Percentiles rank a stretch among this genome's conserved stretches.
Evolutionary conservation across 1,284 basidiomycete genomes (phyloP).

Genomic region (Cryptococcus hybrid): DNA sequence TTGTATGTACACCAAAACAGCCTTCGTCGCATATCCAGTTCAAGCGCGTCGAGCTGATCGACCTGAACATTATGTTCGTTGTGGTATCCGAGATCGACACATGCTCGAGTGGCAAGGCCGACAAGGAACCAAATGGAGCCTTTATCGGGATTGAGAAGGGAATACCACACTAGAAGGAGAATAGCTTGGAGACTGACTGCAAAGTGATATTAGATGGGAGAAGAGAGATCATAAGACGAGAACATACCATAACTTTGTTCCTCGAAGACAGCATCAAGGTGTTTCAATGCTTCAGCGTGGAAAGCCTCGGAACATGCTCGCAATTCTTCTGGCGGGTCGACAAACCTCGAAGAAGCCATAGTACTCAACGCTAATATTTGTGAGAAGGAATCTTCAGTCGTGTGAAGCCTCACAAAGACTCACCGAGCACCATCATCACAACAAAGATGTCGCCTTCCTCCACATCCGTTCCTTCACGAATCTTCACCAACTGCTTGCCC

Average conservation of each 20-base stretch:
- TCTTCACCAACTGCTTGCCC: slow-evolving; percentile 45
- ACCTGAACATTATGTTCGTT: slow-evolving; percentile 48
- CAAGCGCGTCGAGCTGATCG: slow-evolving; percentile 46
- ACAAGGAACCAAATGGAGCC: slow-evolving; percentile 53
- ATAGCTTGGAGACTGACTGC: slow-evolving; percentile 50
- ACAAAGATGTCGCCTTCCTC: slow-evolving; percentile 50
- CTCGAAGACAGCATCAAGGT: slow-evolving; percentile 50
- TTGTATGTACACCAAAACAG: slow-evolving; percentile 52
- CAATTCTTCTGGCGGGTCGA: slow-evolving; percentile 51
- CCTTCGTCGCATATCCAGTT: slow-evolving; percentile 50
- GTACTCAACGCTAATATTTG: slow-evolving; percentile 42
- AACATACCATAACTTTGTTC: slow-evolving; percentile 43
- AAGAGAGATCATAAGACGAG: background rate
- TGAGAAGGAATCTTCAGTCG: background rate
- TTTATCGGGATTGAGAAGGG: slow-evolving; percentile 51
- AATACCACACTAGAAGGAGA: slow-evolving; percentile 50
- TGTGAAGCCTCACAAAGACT: slow-evolving; percentile 4
- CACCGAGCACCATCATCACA: slow-evolving; percentile 52
- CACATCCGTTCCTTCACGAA: slow-evolving; percentile 41
- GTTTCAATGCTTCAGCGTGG: slow-evolving; percentile 51
- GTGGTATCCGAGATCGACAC: slow-evolving; percentile 51
- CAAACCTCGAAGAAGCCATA: slow-evolving; percentile 51
- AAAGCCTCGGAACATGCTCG: slow-evolving; percentile 52
- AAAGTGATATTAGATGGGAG: background rate
- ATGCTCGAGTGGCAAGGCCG: slow-evolving; percentile 50